These are phyloP conservation scores for Verticillium nubilum DNA, from an alignment of 2,329 filamentous ascomycete genomes.

Conservation along the genomic window DNA sequence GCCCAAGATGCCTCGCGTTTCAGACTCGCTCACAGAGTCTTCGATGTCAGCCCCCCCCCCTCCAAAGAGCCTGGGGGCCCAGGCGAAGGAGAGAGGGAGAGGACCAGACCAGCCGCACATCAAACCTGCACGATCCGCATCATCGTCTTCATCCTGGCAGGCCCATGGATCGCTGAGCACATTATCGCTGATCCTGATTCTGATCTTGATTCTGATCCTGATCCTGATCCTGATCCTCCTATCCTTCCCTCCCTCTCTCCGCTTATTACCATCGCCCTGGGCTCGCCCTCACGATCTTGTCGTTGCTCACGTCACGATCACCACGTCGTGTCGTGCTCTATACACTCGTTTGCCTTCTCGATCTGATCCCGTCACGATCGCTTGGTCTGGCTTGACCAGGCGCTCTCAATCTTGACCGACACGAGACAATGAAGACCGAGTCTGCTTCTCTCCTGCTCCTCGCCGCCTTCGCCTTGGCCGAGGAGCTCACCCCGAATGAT, in stretches of 20 bases:
- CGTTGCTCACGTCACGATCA: background rate
- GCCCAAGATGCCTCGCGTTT: background rate
- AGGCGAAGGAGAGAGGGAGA: background rate
- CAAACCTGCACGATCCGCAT: background rate
- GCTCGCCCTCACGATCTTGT: background rate
- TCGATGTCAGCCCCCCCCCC: background rate
- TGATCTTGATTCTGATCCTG: background rate
- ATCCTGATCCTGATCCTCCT: background rate
- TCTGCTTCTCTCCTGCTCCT: slow-evolving; percentile 20
- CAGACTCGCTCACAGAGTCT: background rate
- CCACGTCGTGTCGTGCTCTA: background rate
- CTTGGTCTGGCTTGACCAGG: background rate
- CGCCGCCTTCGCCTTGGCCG: slow-evolving; percentile 19
- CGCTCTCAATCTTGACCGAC: background rate
- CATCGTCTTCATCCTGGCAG: background rate
- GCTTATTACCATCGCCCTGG: background rate
- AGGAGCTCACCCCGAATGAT: slow-evolving; percentile 26
- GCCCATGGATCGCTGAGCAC: background rate
- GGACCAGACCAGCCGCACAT: background rate
- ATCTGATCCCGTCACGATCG: background rate
- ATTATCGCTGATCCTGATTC: background rate
- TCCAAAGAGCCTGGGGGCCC: background rate
- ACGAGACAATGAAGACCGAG: slow-evolving; percentile 20
- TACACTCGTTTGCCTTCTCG: background rate
- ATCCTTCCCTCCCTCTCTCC: background rate